These are phyloP conservation scores for Serendipita sp. DNA, from an alignment of 768 basidiomycete genomes.

Conservation along the genomic window DNA sequence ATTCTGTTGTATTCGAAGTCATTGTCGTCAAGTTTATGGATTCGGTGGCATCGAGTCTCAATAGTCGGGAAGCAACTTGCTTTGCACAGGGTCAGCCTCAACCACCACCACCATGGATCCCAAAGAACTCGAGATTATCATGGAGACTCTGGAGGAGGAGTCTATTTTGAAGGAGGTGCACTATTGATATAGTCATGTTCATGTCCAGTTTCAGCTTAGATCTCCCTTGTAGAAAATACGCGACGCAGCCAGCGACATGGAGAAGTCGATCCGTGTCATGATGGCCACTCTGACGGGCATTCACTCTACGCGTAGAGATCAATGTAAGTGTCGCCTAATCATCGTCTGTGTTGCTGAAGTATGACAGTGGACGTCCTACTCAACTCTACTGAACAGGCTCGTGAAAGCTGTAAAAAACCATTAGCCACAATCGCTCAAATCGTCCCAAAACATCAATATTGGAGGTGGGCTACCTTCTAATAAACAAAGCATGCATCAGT, in stretches of 20 bases:
- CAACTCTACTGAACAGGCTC: slow-evolving; percentile 36
- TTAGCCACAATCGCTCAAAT: slow-evolving; percentile 28
- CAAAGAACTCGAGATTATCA: slow-evolving; percentile 39
- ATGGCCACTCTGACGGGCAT: slow-evolving; percentile 64
- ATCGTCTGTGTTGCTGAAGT: not conserved
- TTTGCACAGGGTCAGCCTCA: not conserved
- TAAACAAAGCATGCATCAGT: slow-evolving; percentile 29
- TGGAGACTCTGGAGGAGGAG: slow-evolving; percentile 44
- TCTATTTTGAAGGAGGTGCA: slow-evolving; percentile 48
- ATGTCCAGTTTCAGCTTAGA: not conserved
- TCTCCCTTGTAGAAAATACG: slow-evolving; percentile 49
- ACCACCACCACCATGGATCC: slow-evolving; percentile 32
- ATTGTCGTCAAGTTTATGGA: not conserved
- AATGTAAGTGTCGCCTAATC: slow-evolving; percentile 26
- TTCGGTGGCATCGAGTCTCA: not conserved
- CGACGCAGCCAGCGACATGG: slow-evolving; percentile 55
- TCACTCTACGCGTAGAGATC: slow-evolving; percentile 50
- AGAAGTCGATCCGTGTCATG: slow-evolving; percentile 58
- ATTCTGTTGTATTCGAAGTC: not conserved
- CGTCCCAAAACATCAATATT: slow-evolving; percentile 57
- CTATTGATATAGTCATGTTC: not conserved
- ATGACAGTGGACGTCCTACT: slow-evolving; percentile 37
- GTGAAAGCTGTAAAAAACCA: slow-evolving; percentile 38
- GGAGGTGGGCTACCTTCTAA: slow-evolving; percentile 45
- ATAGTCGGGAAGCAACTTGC: not conserved